A percentile compares a stretch with the other conserved stretches of the same genome.
Evolutionary conservation across 2,329 filamentous ascomycete species (phyloP).

Genomic region (Sphaerulina musiva): DNA sequence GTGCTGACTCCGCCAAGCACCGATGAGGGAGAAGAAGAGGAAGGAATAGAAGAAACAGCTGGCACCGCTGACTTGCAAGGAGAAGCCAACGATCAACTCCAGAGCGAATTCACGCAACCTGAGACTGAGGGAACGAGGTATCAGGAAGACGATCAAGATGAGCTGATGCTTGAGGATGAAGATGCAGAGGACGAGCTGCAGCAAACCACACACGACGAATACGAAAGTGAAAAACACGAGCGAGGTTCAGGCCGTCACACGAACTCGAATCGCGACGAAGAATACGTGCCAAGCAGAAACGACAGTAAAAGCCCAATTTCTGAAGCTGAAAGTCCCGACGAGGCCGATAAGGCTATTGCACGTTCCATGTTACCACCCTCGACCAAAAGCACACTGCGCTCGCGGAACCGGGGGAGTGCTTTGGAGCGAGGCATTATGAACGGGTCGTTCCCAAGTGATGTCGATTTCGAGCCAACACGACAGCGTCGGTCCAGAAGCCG

Average conservation of each 20-base stretch:
- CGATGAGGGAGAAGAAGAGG: conserved; percentile 23
- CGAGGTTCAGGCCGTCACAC: background rate
- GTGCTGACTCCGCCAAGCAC: conserved; percentile 33
- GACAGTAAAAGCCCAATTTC: conserved; percentile 16
- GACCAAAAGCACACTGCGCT: background rate
- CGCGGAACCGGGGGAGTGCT: background rate
- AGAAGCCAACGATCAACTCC: conserved; percentile 14
- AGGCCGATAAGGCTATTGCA: background rate
- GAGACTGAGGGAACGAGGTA: conserved; percentile 27
- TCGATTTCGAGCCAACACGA: conserved; percentile 3
- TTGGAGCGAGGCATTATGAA: conserved; percentile 7
- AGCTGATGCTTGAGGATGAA: conserved; percentile 14
- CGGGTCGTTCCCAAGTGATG: conserved; percentile 6
- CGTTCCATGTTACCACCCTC: background rate
- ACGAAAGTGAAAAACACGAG: background rate
- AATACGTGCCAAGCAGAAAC: conserved; percentile 6
- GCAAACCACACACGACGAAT: conserved; percentile 6
- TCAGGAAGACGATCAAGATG: conserved; percentile 14
- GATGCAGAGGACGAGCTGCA: conserved; percentile 9
- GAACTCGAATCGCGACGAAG: conserved; percentile 2
- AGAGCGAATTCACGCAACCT: conserved; percentile 23
- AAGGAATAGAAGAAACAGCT: conserved; percentile 8
- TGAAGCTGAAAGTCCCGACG: conserved; percentile 4
- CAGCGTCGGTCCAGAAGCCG: background rate
- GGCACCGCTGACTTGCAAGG: conserved; percentile 11